These are phyloP conservation scores for Neotropicomus parvogracilis DNA, from an alignment of 1,284 basidiomycete genomes.

Conservation along the genomic window DNA sequence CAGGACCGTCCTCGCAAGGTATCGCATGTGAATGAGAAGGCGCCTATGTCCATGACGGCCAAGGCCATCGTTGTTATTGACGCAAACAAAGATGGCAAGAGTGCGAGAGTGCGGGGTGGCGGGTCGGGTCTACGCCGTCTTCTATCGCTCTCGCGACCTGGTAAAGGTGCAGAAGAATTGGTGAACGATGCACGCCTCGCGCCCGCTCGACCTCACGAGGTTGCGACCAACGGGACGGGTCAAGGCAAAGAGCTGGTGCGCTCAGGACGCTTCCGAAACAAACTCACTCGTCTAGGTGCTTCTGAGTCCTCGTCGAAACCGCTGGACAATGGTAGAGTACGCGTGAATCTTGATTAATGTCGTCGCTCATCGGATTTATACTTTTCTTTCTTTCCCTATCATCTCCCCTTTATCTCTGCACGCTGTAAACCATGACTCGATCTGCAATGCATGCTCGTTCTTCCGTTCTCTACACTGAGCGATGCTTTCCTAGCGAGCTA, in stretches of 20 bases:
- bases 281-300: constrained; percentile 26
- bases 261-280: constrained; percentile 31
- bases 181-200: constrained; percentile 26
- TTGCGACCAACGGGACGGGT: constrained; percentile 16
- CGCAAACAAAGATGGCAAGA: constrained; percentile 48
- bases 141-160: constrained; percentile 32
- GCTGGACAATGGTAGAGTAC: constrained; percentile 36
- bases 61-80: constrained; percentile 62
- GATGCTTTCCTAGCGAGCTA: constrained; percentile 1
- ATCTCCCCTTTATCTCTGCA: constrained; percentile 23
- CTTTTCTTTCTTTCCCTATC: constrained; percentile 1
- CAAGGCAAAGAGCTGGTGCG: constrained; percentile 26
- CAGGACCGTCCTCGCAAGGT: constrained; percentile 29
- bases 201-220: constrained; percentile 29
- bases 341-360: constrained; percentile 34
- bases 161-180: constrained; percentile 31
- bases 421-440: constrained; percentile 28
- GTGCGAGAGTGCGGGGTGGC: constrained; percentile 30
- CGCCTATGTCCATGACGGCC: constrained; percentile 43
- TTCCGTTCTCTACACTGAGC: constrained; percentile 6
- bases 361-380: constrained; percentile 20
- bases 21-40: constrained; percentile 26
- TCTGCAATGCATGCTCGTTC: constrained; percentile 27
- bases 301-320: constrained; percentile 32
- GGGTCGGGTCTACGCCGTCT: constrained; percentile 33